These are phyloP conservation scores for Colletotrichum kahawae DNA, from an alignment of 2,329 filamentous ascomycete species.

Conservation along the genomic window DNA sequence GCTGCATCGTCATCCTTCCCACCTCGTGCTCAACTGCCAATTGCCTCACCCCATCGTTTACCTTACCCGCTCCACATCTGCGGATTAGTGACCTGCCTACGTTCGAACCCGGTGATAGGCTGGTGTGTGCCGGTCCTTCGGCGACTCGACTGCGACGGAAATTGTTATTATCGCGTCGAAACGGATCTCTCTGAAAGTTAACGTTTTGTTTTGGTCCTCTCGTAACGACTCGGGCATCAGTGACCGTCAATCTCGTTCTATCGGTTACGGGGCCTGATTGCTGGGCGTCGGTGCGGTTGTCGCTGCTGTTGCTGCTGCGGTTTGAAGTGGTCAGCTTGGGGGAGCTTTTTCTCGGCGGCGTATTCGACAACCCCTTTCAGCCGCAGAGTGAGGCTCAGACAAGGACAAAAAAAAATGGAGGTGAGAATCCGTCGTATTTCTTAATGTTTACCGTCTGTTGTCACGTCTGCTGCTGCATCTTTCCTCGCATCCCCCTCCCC, in stretches of 20 bases:
- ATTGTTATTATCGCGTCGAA: background rate
- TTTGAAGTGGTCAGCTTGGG: background rate
- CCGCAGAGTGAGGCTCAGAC: background rate
- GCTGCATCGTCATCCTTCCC: background rate
- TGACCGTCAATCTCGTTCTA: background rate
- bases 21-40: conserved; percentile 3
- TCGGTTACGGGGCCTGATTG: background rate
- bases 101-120: conserved; percentile 2
- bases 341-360: background rate
- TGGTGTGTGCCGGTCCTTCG: background rate
- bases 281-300: background rate
- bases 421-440: conserved; percentile 2
- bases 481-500: background rate
- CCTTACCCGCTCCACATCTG: conserved; percentile 11
- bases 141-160: background rate
- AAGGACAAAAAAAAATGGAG: conserved; percentile 3
- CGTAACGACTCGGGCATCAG: background rate
- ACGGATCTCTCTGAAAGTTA: background rate
- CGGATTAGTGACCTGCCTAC: background rate
- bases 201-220: background rate
- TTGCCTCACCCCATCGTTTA: conserved; percentile 10
- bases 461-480: background rate
- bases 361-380: background rate
- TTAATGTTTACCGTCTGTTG: background rate
- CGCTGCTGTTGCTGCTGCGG: background rate